These are phyloP conservation scores for Phytophthora crassamura DNA, from an alignment of 352 stramenopile species.

Conservation along the genomic window DNA sequence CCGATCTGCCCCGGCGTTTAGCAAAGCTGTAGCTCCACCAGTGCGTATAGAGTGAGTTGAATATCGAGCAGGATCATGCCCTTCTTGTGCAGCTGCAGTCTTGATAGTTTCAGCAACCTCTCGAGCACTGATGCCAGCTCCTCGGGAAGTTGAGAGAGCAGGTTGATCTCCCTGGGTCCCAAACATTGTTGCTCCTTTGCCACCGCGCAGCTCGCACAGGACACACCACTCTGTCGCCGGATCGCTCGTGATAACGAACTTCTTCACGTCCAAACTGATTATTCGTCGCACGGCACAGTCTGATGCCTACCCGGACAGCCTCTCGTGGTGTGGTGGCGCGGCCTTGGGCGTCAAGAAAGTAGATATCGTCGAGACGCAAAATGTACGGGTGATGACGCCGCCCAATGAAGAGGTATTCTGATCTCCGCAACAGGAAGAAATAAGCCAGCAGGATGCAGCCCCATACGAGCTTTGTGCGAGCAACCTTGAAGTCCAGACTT, in stretches of 20 bases:
- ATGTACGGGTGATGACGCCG: neutral
- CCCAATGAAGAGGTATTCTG: constrained; percentile 21
- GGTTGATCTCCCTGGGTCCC: too few relatives aligned
- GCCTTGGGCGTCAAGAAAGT: constrained; percentile 6
- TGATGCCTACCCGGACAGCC: constrained; percentile 19
- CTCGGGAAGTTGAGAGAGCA: too few relatives aligned
- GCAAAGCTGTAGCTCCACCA: constrained; percentile 25
- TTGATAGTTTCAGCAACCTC: constrained; percentile 11
- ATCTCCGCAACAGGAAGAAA: constrained; percentile 19
- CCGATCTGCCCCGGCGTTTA: constrained; percentile 15
- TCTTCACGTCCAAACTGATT: constrained; percentile 32
- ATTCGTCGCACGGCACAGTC: constrained; percentile 26
- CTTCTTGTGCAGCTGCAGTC: neutral
- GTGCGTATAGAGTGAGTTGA: constrained; percentile 33
- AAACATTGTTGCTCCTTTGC: too few relatives aligned
- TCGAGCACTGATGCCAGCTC: too few relatives aligned
- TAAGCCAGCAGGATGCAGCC: constrained; percentile 15
- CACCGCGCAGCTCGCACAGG: too few relatives aligned
- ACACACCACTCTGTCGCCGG: too few relatives aligned
- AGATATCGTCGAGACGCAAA: constrained; percentile 6
- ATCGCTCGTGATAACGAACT: constrained; percentile 16
- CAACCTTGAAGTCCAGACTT: neutral
- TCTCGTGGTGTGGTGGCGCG: neutral
- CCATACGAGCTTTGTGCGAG: constrained; percentile 8
- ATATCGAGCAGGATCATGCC: constrained; percentile 10